phyloP scores from a whole-genome alignment of 805 yeast genomes.

The Schizosaccharomyces lindneri region DNA sequence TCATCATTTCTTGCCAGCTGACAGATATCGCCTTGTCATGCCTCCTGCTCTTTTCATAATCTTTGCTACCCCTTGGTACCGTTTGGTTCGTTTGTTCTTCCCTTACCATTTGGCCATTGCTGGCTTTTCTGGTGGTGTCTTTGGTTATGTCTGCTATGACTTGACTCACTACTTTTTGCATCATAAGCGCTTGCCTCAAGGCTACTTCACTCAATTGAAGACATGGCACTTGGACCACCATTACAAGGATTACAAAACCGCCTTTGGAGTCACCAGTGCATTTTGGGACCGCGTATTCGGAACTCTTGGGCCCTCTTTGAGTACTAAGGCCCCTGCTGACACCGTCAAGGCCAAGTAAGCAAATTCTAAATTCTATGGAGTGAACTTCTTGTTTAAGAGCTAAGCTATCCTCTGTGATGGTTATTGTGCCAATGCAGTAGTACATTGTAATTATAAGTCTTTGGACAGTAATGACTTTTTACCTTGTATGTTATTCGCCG shows the following conservation, averaged over 20 bases:
- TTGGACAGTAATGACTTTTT: no score
- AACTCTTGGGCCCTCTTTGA: slow-evolving; percentile 18
- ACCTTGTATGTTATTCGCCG: no score
- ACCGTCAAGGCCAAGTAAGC: neutral
- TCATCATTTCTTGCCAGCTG: slow-evolving; percentile 97
- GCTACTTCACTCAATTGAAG: slow-evolving; percentile 50
- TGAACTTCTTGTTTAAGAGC: neutral
- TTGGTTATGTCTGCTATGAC: slow-evolving; percentile 84
- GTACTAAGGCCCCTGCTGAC: no score
- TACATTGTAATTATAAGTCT: no score
- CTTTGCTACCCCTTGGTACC: slow-evolving; percentile 59
- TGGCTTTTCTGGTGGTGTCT: slow-evolving; percentile 84
- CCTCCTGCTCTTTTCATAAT: slow-evolving; percentile 70
- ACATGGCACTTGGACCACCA: slow-evolving; percentile 91
- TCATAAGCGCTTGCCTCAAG: slow-evolving; percentile 52
- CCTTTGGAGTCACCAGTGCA: slow-evolving; percentile 83
- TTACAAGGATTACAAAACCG: slow-evolving; percentile 86
- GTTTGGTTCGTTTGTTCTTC: slow-evolving; percentile 44
- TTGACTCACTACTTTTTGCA: slow-evolving; percentile 84
- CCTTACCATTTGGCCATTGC: slow-evolving; percentile 72
- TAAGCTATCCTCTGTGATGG: no score
- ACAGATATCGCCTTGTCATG: slow-evolving; percentile 71
- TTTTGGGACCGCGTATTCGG: slow-evolving; percentile 88
- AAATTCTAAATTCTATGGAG: neutral
- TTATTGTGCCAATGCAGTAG: no score